Evolutionary conservation across 139 green algal species (phyloP).

Genomic region (Klebsormidium nitens): DNA sequence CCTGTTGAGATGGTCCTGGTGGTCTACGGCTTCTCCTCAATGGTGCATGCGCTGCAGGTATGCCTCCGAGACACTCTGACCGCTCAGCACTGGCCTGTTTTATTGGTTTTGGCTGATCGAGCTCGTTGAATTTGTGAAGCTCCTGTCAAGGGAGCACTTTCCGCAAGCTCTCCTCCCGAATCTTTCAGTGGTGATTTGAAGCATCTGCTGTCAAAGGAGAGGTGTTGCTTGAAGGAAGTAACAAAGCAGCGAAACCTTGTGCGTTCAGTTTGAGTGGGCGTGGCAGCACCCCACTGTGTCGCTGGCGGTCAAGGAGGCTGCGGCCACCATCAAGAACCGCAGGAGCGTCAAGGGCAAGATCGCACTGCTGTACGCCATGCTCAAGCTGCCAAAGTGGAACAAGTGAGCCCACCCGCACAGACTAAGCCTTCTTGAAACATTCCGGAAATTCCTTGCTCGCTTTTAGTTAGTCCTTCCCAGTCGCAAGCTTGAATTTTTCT

Average conservation of each 20-base stretch:
- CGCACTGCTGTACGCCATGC: slow-evolving; percentile 18
- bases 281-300: slow-evolving; percentile 81
- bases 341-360: slow-evolving; percentile 23
- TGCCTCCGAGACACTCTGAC: background rate
- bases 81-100: background rate
- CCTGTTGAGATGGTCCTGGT: slow-evolving; percentile 93
- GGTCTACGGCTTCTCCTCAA: slow-evolving; percentile 55
- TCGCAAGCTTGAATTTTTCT: no score
- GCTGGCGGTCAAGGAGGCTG: slow-evolving; percentile 18
- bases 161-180: background rate
- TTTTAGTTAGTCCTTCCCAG: no score
- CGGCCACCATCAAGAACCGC: background rate
- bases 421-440: no score
- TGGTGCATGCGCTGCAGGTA: slow-evolving; percentile 65
- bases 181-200: background rate
- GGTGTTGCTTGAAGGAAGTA: no score
- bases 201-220: background rate
- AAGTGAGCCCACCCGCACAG: no score
- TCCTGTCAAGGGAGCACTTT: background rate
- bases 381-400: slow-evolving; percentile 14
- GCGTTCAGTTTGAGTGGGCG: slow-evolving; percentile 89
- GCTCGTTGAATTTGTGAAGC: background rate
- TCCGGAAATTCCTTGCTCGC: no score
- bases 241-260: no score
- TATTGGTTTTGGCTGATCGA: background rate